phyloP scores from a whole-genome alignment of 169 alveolate species.

The Plasmodium gaboni region DNA sequence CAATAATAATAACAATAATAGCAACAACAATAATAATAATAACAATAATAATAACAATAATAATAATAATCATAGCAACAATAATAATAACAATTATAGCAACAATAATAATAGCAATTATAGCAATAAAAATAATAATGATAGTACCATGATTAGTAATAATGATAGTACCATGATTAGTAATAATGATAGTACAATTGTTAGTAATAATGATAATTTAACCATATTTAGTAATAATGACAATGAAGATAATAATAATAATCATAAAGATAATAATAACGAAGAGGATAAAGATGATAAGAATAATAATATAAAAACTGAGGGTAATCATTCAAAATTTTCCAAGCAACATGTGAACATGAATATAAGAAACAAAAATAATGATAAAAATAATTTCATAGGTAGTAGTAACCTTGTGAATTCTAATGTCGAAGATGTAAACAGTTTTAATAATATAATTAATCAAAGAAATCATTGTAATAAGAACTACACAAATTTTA shows the following conservation, averaged over 20 bases:
- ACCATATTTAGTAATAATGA: background rate
- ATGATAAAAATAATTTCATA: no score
- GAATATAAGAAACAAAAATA: background rate
- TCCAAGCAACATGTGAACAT: background rate
- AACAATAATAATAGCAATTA: background rate
- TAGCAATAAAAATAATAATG: background rate
- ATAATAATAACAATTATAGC: background rate
- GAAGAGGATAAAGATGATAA: background rate
- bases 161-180: background rate
- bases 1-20: background rate
- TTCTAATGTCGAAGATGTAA: background rate
- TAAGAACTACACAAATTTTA: conserved; percentile 6
- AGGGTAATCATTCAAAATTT: no score
- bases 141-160: background rate
- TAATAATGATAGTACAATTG: background rate
- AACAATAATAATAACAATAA: background rate
- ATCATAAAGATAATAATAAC: background rate
- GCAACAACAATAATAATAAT: background rate
- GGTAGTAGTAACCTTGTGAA: background rate
- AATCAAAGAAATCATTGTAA: conserved; percentile 47
- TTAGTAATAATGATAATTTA: background rate
- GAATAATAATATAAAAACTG: background rate
- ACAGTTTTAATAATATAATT: conserved; percentile 5
- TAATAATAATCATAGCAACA: background rate
- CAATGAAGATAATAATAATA: background rate